A percentile compares a stretch with the other conserved stretches of the same genome.
Evolutionary conservation across 345 rosid species (phyloP).

Genomic region (Dimocarpus longan): DNA sequence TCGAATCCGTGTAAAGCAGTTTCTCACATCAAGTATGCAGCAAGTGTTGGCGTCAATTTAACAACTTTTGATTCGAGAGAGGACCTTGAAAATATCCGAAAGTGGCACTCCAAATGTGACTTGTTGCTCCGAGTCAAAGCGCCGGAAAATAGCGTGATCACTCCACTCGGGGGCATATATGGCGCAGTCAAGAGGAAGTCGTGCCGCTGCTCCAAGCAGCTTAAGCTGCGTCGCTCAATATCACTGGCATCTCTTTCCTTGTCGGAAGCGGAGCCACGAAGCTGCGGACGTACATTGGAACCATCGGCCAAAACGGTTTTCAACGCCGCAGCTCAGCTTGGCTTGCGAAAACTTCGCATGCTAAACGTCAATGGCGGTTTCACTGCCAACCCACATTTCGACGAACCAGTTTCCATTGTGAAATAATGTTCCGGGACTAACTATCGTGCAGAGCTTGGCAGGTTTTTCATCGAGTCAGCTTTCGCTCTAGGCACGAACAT

Average conservation of each 20-base stretch:
- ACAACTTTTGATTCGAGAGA: slow-evolving; percentile 34
- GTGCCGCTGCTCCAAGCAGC: slow-evolving; percentile 28
- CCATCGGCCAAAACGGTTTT: slow-evolving; percentile 28
- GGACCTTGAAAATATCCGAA: slow-evolving; percentile 35
- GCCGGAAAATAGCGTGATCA: slow-evolving; percentile 21
- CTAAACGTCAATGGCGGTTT: slow-evolving; percentile 40
- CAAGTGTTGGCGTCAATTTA: slow-evolving; percentile 28
- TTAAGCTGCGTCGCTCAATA: background rate
- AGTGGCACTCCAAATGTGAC: slow-evolving; percentile 31
- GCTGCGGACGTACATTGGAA: slow-evolving; percentile 10
- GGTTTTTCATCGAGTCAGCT: slow-evolving; percentile 31
- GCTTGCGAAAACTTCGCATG: slow-evolving; percentile 26
- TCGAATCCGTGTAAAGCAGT: slow-evolving; percentile 36
- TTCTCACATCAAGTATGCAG: slow-evolving; percentile 38
- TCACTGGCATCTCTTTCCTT: slow-evolving; percentile 34
- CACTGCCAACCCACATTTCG: slow-evolving; percentile 20
- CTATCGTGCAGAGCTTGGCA: slow-evolving; percentile 30
- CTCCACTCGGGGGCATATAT: slow-evolving; percentile 21
- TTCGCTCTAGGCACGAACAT: slow-evolving; percentile 32
- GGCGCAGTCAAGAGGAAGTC: too few species aligned
- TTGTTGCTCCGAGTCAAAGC: slow-evolving; percentile 28
- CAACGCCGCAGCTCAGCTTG: slow-evolving; percentile 20
- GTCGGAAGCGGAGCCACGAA: slow-evolving; percentile 27
- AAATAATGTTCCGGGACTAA: background rate
- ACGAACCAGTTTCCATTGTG: background rate